Percentiles rank a stretch among this genome's conserved stretches.
These are phyloP conservation scores for Microcos paniculata DNA, from an alignment of 345 rosid genomes.

Conservation along the genomic window DNA sequence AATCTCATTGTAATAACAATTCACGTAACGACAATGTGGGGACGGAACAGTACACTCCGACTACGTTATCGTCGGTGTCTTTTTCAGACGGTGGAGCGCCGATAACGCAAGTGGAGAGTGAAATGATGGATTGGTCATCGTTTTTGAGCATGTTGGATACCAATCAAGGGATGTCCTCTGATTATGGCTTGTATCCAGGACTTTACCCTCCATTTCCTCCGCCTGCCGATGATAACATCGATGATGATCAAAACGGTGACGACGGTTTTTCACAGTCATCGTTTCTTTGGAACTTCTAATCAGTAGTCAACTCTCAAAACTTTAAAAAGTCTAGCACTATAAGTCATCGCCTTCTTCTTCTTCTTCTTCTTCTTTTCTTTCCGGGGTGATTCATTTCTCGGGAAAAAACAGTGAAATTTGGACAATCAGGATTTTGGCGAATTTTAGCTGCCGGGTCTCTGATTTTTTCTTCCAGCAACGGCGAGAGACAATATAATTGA, in stretches of 20 bases:
- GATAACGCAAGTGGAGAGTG: slow-evolving; percentile 3
- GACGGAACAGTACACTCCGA: not conserved
- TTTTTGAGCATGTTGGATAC: slow-evolving; percentile 32
- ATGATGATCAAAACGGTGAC: slow-evolving; percentile 12
- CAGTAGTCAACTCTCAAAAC: too few species aligned
- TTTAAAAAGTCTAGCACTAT: not conserved
- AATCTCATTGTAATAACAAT: slow-evolving; percentile 18
- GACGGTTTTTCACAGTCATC: slow-evolving; percentile 26
- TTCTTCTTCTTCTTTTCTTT: too few species aligned
- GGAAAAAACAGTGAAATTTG: too few species aligned
- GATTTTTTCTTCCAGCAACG: not conserved
- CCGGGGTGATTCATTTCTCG: not conserved
- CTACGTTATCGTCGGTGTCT: slow-evolving; percentile 14
- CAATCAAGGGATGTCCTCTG: slow-evolving; percentile 10
- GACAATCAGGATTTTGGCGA: slow-evolving; percentile 6
- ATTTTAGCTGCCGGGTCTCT: not conserved
- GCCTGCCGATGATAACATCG: slow-evolving; percentile 5
- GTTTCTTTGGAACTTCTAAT: slow-evolving; percentile 60
- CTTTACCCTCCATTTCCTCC: slow-evolving; percentile 8
- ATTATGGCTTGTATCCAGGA: slow-evolving; percentile 27
- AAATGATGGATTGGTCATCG: slow-evolving; percentile 49
- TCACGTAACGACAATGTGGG: not conserved
- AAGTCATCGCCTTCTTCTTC: not conserved
- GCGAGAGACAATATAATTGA: not conserved
- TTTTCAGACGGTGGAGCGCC: slow-evolving; percentile 11